Base-by-base conservation (phyloP, 2,329 filamentous ascomycete genomes). In the Aaosphaeria arxii region DNA sequence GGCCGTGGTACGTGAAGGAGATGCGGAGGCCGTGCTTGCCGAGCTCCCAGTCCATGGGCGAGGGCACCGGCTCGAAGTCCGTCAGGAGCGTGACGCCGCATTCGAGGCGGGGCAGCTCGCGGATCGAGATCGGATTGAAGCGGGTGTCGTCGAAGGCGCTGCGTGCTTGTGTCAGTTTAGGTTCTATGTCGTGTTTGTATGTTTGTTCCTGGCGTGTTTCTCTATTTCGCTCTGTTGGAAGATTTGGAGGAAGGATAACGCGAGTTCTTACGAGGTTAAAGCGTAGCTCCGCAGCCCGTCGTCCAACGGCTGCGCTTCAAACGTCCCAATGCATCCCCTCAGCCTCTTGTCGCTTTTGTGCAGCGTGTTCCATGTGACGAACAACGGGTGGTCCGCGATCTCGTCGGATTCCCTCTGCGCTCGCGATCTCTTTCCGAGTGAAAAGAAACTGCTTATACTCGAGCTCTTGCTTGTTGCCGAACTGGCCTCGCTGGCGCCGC, bases 311-410 rank as follows among this genome's bases (percentile, higher is more conserved):
- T 89, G 83, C 2, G 85, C 70, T 63, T 91, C 88, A 64, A 97
- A 99, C 2, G 92, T 99, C 58, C 94, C 94, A 66, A 99, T 97
- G 77, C 94, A 99, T 50, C 94, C 94, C 50, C 94, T 86, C 39
- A 99, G 81, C 28, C 80, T 81, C 66, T 86, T 85, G 55, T 83
- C 74, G 45, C 68, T 57, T 24, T 76, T 70, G 6, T 81, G 83
- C 46, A 90, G 59, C 0, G 83, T 89, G 74, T 96, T 95, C 91
- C 92, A 97, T 6, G 91, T 96, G 42, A 99, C 89, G 68, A 97
- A 97, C 36, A 97, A 80, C 1, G 92, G 92, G 53, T 85, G 83
- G 73, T 67, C 30, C 71, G 52, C 57, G 17, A 51, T 50, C 1
- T 38, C 44, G 5, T 11, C 46, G 6, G 11, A 30, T 7, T 32